Percentiles rank a stretch among this genome's conserved stretches.
These are phyloP conservation scores for Chaetomiaceae sp. DNA, from an alignment of 2,329 filamentous ascomycete genomes.

Conservation along the genomic window DNA sequence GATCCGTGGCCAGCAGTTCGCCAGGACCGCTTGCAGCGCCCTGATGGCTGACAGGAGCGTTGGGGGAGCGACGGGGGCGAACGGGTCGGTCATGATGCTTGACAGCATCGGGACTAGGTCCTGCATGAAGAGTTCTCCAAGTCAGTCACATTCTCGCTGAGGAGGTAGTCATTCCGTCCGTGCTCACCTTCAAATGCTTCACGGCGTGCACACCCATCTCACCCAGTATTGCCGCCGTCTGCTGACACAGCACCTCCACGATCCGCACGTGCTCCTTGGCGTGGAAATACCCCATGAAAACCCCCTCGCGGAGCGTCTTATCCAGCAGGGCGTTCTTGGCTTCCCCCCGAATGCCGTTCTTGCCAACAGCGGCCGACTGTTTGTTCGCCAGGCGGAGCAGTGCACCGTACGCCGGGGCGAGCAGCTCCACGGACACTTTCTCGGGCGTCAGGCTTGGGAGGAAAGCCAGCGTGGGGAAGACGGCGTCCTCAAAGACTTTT, in stretches of 20 bases:
- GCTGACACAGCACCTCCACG: constrained; percentile 50
- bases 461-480: constrained; percentile 69
- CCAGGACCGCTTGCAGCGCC: constrained; percentile 54
- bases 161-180: background rate
- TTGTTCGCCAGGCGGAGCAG: constrained; percentile 55
- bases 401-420: constrained; percentile 62
- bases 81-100: constrained; percentile 63
- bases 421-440: constrained; percentile 60
- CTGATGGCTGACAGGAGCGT: constrained; percentile 50
- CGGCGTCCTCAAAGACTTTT: constrained; percentile 62
- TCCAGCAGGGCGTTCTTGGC: constrained; percentile 43
- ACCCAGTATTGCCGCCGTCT: constrained; percentile 47
- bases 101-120: constrained; percentile 65
- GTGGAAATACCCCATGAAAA: constrained; percentile 54
- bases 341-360: constrained; percentile 2
- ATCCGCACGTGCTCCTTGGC: constrained; percentile 55
- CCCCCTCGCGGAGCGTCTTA: constrained; percentile 51
- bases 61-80: constrained; percentile 52
- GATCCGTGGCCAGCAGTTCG: constrained; percentile 67
- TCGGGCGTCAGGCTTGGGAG: constrained; percentile 75
- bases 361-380: constrained; percentile 24
- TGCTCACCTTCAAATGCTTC: constrained; percentile 64
- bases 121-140: constrained; percentile 34
- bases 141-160: constrained; percentile 5
- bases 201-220: constrained; percentile 58